These are phyloP conservation scores for Boletus tylopilopsis DNA, from an alignment of 768 basidiomycete species.

Conservation along the genomic window DNA sequence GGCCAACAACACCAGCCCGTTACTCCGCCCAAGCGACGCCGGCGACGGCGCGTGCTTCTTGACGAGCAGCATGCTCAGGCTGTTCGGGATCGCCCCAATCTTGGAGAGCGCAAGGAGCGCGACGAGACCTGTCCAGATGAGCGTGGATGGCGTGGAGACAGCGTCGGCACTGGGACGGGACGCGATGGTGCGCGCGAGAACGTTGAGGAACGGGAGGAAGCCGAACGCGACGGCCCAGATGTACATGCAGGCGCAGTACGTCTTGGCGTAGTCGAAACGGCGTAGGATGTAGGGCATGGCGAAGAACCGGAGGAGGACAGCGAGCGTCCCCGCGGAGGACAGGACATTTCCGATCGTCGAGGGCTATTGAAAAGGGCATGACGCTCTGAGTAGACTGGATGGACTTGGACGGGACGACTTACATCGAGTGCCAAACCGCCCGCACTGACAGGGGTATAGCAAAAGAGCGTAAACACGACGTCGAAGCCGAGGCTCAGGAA, in stretches of 20 bases:
- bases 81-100: conserved; percentile 23
- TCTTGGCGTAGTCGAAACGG: conserved; percentile 41
- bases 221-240: conserved; percentile 53
- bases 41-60: conserved; percentile 25
- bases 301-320: conserved; percentile 47
- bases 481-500: conserved; percentile 58
- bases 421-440: conserved; percentile 60
- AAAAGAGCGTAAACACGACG: conserved; percentile 63
- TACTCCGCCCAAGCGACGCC: conserved; percentile 21
- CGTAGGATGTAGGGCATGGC: conserved; percentile 51
- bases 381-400: background rate
- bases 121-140: conserved; percentile 48
- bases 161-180: background rate
- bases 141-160: conserved; percentile 18
- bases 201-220: conserved; percentile 47
- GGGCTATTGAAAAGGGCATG: conserved; percentile 31
- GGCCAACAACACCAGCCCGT: conserved; percentile 55
- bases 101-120: conserved; percentile 38
- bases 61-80: conserved; percentile 59
- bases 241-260: conserved; percentile 51
- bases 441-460: conserved; percentile 50
- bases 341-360: conserved; percentile 56
- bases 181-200: conserved; percentile 38
- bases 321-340: conserved; percentile 45
- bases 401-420: conserved; percentile 13